Evolutionary conservation across 164 flowering plant genomes (phyloP).

Genomic region (Berberis thunbergii): DNA sequence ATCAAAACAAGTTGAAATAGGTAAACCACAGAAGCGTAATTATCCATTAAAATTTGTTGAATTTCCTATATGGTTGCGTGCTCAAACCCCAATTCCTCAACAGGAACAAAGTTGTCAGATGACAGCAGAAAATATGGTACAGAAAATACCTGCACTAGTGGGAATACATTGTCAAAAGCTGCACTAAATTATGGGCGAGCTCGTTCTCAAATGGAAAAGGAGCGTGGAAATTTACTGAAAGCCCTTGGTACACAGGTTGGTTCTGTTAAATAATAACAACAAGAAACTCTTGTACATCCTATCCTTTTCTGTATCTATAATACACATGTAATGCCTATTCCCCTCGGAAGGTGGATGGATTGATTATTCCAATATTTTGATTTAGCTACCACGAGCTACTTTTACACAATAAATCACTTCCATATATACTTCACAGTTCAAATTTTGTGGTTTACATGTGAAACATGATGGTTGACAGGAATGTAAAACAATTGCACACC

Average conservation of each 20-base stretch:
- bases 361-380: too few species aligned
- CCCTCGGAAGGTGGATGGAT: too few species aligned
- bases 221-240: constrained; percentile 65
- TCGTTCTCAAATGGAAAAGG: constrained; percentile 83
- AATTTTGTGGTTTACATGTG: too few species aligned
- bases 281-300: background rate
- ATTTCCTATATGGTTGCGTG: background rate
- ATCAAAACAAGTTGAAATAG: constrained; percentile 88
- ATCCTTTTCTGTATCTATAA: background rate
- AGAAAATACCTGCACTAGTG: constrained; percentile 87
- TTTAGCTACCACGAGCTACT: too few species aligned
- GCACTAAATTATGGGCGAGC: constrained; percentile 59
- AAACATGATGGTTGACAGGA: too few species aligned
- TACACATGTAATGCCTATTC: too few species aligned
- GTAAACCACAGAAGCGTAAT: constrained; percentile 21
- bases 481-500: too few species aligned
- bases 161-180: constrained; percentile 67
- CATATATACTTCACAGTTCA: too few species aligned
- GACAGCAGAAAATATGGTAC: constrained; percentile 81
- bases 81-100: constrained; percentile 4
- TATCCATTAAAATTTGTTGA: background rate
- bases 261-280: background rate
- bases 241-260: constrained; percentile 90
- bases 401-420: too few species aligned
- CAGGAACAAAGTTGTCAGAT: constrained; percentile 81